phyloP scores from a whole-genome alignment of 768 basidiomycete species.

The Kondoa malvinella region DNA sequence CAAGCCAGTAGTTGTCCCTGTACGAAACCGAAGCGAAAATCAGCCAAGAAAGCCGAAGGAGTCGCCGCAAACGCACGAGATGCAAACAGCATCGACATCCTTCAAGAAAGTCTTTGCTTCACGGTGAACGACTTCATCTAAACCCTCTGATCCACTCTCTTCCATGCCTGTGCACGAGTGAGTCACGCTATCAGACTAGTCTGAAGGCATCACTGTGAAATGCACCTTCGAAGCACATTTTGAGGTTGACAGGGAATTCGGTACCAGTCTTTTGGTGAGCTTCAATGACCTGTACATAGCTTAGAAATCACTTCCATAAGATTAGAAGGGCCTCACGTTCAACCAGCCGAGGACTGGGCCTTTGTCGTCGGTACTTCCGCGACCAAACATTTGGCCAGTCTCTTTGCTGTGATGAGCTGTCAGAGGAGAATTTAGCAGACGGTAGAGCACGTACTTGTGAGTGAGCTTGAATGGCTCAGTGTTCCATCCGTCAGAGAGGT shows the following conservation, averaged over 20 bases:
- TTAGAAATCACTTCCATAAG: too few relatives aligned
- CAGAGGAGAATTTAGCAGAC: slow-evolving; percentile 57
- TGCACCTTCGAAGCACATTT: slow-evolving; percentile 72
- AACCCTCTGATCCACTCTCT: slow-evolving; percentile 75
- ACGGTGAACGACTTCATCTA: slow-evolving; percentile 64
- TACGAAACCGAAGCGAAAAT: slow-evolving; percentile 24
- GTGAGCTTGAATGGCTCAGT: slow-evolving; percentile 67
- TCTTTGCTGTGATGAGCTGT: not conserved
- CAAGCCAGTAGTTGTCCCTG: slow-evolving; percentile 74
- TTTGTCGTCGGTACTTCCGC: slow-evolving; percentile 18
- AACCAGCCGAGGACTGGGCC: slow-evolving; percentile 17
- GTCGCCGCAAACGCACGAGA: slow-evolving; percentile 30
- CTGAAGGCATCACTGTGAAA: not conserved
- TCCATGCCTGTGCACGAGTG: slow-evolving; percentile 49
- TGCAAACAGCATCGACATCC: slow-evolving; percentile 82
- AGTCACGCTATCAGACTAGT: not conserved
- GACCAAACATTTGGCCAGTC: not conserved
- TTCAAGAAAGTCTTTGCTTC: slow-evolving; percentile 69
- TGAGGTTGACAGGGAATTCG: slow-evolving; percentile 71
- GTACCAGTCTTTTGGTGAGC: slow-evolving; percentile 52
- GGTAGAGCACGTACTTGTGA: slow-evolving; percentile 39
- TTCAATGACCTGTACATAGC: slow-evolving; percentile 40
- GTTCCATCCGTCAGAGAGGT: slow-evolving; percentile 62
- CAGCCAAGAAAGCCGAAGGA: not conserved
- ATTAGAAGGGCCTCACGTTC: too few relatives aligned